phyloP scores from a whole-genome alignment of 768 basidiomycete species.

The Lentinus brumalis region DNA sequence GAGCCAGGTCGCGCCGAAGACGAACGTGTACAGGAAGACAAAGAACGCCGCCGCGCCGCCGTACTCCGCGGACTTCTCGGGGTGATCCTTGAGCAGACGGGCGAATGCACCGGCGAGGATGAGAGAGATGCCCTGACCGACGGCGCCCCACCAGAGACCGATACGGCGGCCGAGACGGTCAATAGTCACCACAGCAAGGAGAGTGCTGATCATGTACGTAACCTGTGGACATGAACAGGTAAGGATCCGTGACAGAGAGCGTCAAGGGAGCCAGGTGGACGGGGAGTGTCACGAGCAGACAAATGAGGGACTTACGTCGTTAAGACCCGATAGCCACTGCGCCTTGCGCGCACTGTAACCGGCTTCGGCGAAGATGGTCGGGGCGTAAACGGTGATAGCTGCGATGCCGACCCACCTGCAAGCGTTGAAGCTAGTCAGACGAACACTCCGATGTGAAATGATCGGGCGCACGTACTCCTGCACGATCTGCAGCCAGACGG shows the following conservation, averaged over 20 bases:
- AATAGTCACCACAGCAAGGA: constrained; percentile 44
- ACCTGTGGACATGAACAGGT: constrained; percentile 29
- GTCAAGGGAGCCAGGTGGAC: not conserved
- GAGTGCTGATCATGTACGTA: constrained; percentile 45
- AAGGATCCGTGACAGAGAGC: not conserved
- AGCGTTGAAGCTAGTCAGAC: not conserved
- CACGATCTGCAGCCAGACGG: constrained; percentile 47
- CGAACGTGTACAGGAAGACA: constrained; percentile 45
- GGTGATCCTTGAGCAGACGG: constrained; percentile 41
- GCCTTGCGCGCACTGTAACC: constrained; percentile 45
- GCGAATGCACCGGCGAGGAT: constrained; percentile 46
- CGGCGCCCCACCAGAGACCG: constrained; percentile 48
- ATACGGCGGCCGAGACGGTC: constrained; percentile 46
- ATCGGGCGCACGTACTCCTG: constrained; percentile 37
- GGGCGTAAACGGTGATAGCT: constrained; percentile 48
- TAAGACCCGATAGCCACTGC: constrained; percentile 48
- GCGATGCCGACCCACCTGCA: constrained; percentile 47
- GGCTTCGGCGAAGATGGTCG: constrained; percentile 46
- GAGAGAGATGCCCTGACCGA: constrained; percentile 41
- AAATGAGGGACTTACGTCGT: constrained; percentile 34
- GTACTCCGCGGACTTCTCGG: constrained; percentile 41
- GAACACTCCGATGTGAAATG: not conserved
- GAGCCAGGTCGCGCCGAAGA: constrained; percentile 50
- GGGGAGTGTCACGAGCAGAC: not conserved
- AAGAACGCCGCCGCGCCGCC: constrained; percentile 47